These are phyloP conservation scores for Beauveria sp. DNA, from an alignment of 2,329 filamentous ascomycete genomes.

Conservation along the genomic window DNA sequence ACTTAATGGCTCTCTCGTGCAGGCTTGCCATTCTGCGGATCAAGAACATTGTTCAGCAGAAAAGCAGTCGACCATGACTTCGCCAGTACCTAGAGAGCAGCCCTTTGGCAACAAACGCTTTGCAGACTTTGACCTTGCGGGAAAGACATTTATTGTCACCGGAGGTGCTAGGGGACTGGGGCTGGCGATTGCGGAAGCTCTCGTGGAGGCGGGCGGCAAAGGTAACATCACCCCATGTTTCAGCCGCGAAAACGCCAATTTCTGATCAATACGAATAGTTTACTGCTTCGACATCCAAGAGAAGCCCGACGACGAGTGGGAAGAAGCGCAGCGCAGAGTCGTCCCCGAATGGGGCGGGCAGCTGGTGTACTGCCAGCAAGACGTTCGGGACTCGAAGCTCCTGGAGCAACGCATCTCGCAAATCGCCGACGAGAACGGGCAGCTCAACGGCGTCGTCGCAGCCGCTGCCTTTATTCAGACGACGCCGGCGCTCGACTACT, in stretches of 20 bases:
- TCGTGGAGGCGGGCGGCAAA: conserved; percentile 67
- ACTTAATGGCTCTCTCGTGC: too few relatives aligned
- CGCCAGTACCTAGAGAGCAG: not conserved
- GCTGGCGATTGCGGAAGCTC: conserved; percentile 63
- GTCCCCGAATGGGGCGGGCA: conserved; percentile 57
- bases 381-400: conserved; percentile 54
- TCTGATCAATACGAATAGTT: conserved; percentile 27
- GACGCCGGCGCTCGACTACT: conserved; percentile 59
- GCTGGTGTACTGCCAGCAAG: conserved; percentile 59
- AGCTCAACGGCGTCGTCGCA: conserved; percentile 61
- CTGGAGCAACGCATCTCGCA: conserved; percentile 50
- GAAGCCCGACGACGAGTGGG: conserved; percentile 50
- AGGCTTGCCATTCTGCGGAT: too few relatives aligned
- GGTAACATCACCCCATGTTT: conserved; percentile 22
- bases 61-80: not conserved
- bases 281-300: conserved; percentile 49
- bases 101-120: conserved; percentile 31
- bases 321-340: conserved; percentile 50
- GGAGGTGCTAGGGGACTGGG: conserved; percentile 57
- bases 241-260: not conserved
- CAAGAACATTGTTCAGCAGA: not conserved
- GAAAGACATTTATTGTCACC: conserved; percentile 61
- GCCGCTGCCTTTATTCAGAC: conserved; percentile 64
- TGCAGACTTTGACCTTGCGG: conserved; percentile 62
- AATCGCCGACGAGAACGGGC: conserved; percentile 53